Conservation (phyloP, 1,284 basidiomycete genomes). For the Gymnopus androsaceus region DNA sequence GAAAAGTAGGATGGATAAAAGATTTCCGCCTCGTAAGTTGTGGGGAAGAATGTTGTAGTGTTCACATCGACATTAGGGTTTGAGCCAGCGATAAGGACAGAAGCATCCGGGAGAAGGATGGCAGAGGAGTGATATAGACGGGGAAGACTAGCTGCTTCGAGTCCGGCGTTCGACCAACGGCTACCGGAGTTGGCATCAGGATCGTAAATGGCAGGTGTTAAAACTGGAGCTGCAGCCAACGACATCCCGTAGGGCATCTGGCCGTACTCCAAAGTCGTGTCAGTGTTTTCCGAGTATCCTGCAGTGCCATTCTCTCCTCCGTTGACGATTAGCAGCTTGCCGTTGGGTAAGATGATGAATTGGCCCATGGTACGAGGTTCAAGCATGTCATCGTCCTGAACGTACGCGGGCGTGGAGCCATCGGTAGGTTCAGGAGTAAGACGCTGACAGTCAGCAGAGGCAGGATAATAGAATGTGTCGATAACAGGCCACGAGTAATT, state of each 20-base stretch:
- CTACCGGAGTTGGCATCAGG: conserved; percentile 63
- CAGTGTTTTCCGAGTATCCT: conserved; percentile 47
- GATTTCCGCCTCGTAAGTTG: conserved; percentile 84
- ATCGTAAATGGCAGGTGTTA: conserved; percentile 76
- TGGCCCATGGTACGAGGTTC: conserved; percentile 41
- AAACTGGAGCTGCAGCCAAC: conserved; percentile 64
- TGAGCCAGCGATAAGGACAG: conserved; percentile 86
- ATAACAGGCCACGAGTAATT: conserved; percentile 59
- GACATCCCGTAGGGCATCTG: conserved; percentile 57
- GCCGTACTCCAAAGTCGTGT: conserved; percentile 30
- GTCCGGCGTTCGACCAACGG: conserved; percentile 72
- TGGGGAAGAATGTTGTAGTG: conserved; percentile 69
- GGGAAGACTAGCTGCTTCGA: conserved; percentile 62
- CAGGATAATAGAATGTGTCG: conserved; percentile 59
- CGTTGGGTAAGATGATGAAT: conserved; percentile 24
- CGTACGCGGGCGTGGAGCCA: conserved; percentile 29
- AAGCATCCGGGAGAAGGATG: conserved; percentile 83
- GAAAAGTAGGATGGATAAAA: conserved; percentile 87
- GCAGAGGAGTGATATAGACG: conserved; percentile 89
- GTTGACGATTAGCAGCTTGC: conserved; percentile 66
- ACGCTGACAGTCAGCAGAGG: conserved; percentile 58
- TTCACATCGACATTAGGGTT: conserved; percentile 92
- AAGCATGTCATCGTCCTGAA: conserved; percentile 75
- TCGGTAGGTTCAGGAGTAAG: conserved; percentile 14
- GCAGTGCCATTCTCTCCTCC: conserved; percentile 67